phyloP scores from a whole-genome alignment of 257 asterid genomes.

The Apocynum venetum region DNA sequence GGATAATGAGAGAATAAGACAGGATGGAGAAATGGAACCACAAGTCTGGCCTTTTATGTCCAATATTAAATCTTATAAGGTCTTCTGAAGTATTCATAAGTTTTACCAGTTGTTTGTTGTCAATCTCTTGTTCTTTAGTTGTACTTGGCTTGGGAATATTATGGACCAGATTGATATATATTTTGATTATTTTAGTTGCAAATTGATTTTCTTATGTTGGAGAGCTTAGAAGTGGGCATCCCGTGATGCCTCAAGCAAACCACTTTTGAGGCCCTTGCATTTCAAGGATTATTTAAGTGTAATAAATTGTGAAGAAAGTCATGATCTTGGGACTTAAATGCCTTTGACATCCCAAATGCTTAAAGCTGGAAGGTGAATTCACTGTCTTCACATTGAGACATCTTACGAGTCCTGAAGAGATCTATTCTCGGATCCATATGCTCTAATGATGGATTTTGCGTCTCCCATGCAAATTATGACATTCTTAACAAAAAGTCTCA shows the following conservation, averaged over 20 bases:
- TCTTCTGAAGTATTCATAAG: neutral
- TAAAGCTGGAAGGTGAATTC: slow-evolving; percentile 1
- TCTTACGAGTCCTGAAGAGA: neutral
- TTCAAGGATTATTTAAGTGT: neutral
- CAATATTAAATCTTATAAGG: neutral
- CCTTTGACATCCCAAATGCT: neutral
- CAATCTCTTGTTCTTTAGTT: neutral
- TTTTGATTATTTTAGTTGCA: neutral
- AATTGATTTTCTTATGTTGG: neutral
- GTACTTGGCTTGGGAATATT: neutral
- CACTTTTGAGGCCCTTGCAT: neutral
- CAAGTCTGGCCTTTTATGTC: neutral
- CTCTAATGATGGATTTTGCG: neutral
- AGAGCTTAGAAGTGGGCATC: neutral
- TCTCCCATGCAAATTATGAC: neutral
- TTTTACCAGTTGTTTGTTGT: neutral
- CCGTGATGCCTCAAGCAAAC: neutral
- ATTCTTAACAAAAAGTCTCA: neutral
- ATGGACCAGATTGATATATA: neutral
- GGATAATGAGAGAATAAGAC: neutral
- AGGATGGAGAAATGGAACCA: neutral
- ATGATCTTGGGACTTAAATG: neutral
- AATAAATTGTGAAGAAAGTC: neutral
- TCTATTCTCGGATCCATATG: neutral
- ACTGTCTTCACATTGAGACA: neutral